These are phyloP conservation scores for Debaryomyces fabryi DNA, from an alignment of 1,139 yeast species.

Conservation along the genomic window DNA sequence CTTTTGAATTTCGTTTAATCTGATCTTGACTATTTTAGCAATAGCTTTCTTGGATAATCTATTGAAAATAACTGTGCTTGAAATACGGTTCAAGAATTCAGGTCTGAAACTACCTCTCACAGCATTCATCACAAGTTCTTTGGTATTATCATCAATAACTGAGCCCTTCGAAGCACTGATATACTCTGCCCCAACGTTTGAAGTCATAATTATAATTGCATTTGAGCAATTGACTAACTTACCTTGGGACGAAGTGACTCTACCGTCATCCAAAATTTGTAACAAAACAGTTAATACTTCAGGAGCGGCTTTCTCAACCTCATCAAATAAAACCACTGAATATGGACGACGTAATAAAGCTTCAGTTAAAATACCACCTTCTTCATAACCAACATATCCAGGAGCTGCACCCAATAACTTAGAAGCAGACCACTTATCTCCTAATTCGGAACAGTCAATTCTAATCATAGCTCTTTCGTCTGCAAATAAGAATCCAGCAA, in stretches of 20 bases:
- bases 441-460: conserved; percentile 94
- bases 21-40: conserved; percentile 83
- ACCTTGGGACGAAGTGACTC: conserved; percentile 93
- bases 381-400: conserved; percentile 97
- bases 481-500: conserved; percentile 93
- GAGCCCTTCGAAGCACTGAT: conserved; percentile 70
- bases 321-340: conserved; percentile 92
- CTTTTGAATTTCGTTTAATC: conserved; percentile 80
- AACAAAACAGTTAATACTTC: conserved; percentile 90
- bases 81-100: conserved; percentile 93
- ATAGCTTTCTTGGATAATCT: conserved; percentile 89
- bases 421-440: conserved; percentile 94
- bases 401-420: conserved; percentile 97
- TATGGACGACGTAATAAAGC: conserved; percentile 90
- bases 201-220: conserved; percentile 92
- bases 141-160: conserved; percentile 66
- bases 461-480: conserved; percentile 96
- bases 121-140: conserved; percentile 77
- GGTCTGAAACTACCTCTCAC: conserved; percentile 96
- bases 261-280: conserved; percentile 95
- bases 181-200: conserved; percentile 93
- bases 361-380: conserved; percentile 95
- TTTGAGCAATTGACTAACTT: conserved; percentile 91
- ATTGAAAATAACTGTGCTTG: conserved; percentile 90
- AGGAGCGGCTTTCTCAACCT: conserved; percentile 99